These are phyloP conservation scores for Aspergillus conjunctus DNA, from an alignment of 495 filamentous ascomycete species.

Conservation along the genomic window DNA sequence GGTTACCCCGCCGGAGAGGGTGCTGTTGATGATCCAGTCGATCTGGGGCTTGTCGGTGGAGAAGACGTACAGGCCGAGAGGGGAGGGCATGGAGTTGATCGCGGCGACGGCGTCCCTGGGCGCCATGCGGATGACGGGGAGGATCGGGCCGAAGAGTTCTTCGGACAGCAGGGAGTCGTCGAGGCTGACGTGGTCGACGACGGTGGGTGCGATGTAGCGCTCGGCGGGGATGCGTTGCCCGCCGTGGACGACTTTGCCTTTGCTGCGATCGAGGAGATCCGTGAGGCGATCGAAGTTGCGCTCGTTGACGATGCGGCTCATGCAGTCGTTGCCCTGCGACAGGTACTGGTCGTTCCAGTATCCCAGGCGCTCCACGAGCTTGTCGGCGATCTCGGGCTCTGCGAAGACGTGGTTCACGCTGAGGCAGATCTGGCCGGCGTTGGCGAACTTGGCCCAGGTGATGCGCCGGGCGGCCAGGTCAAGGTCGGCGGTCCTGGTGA, in stretches of 20 bases:
- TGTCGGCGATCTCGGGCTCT: conserved; percentile 64
- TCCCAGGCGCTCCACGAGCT: conserved; percentile 57
- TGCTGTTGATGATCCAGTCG: not conserved
- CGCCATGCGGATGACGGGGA: conserved; percentile 57
- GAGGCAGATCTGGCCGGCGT: conserved; percentile 65
- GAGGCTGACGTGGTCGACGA: conserved; percentile 65
- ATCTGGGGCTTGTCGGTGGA: conserved; percentile 2
- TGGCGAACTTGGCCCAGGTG: conserved; percentile 74
- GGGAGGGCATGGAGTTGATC: conserved; percentile 1
- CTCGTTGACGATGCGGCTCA: conserved; percentile 73
- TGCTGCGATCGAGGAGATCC: conserved; percentile 68
- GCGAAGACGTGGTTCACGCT: conserved; percentile 78
- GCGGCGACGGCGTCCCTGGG: not conserved
- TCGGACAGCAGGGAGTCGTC: conserved; percentile 71
- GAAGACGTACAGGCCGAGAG: conserved; percentile 7
- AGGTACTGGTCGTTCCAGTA: conserved; percentile 36
- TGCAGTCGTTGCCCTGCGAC: conserved; percentile 47
- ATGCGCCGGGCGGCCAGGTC: conserved; percentile 72
- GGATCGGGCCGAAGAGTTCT: conserved; percentile 84
- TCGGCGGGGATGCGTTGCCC: conserved; percentile 67
- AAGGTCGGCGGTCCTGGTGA: conserved; percentile 74
- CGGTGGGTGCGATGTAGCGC: conserved; percentile 76
- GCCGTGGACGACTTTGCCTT: conserved; percentile 74
- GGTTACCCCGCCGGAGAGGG: conserved; percentile 7
- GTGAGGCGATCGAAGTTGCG: conserved; percentile 76